A percentile compares a stretch with the other conserved stretches of the same genome.
Conservation (phyloP, 2,329 filamentous ascomycete genomes). For the Neocatenulostroma microsporum region DNA sequence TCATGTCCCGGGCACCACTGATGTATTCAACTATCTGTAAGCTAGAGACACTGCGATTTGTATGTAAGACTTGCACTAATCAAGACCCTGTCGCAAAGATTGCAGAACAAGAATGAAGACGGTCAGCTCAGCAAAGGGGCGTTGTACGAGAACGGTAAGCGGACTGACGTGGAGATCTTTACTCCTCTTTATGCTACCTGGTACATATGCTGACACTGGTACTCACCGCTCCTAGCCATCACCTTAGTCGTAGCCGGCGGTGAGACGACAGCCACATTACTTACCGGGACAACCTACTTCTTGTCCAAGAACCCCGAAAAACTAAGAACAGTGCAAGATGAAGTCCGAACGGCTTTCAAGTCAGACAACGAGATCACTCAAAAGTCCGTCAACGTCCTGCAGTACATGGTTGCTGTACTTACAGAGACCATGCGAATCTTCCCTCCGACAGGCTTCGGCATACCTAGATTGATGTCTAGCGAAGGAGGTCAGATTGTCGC, state of each 20-base stretch:
- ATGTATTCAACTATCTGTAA: conserved; percentile 6
- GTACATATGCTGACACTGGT: too few relatives aligned
- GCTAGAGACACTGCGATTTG: not conserved
- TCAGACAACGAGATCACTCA: conserved; percentile 28
- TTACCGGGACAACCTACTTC: conserved; percentile 64
- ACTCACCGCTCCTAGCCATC: too few relatives aligned
- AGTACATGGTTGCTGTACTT: conserved; percentile 33
- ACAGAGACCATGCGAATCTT: conserved; percentile 30
- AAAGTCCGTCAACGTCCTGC: conserved; percentile 24
- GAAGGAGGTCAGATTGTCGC: conserved; percentile 14
- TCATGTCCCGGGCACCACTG: not conserved
- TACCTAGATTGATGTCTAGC: conserved; percentile 16
- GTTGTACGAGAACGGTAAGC: conserved; percentile 3
- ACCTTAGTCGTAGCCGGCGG: conserved; percentile 53
- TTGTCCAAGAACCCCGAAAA: conserved; percentile 54
- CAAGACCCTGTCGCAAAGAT: not conserved
- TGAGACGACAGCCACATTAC: conserved; percentile 68
- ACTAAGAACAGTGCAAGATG: conserved; percentile 47
- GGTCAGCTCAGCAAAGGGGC: conserved; percentile 1
- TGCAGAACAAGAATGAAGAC: conserved; percentile 2
- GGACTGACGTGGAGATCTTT: too few relatives aligned
- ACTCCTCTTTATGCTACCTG: too few relatives aligned
- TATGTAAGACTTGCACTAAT: not conserved
- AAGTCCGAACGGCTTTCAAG: conserved; percentile 40
- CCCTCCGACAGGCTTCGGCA: conserved; percentile 26